Conservation (phyloP, 345 rosid species). For the Excoecaria cochinchinensis region DNA sequence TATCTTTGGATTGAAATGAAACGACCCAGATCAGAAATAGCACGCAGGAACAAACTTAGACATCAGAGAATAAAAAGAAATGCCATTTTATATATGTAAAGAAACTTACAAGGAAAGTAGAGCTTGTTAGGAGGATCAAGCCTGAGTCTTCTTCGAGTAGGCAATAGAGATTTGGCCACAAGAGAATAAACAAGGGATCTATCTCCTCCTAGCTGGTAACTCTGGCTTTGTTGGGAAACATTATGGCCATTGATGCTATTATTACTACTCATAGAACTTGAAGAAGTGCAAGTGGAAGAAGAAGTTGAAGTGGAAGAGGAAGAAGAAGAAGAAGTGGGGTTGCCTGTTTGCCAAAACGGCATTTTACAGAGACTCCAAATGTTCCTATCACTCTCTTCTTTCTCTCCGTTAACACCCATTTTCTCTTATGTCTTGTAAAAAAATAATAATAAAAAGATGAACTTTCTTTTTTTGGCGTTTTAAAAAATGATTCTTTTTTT, state of each 20-base stretch:
- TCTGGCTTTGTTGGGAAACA: constrained; percentile 38
- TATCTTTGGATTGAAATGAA: not conserved
- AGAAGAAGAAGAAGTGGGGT: constrained; percentile 21
- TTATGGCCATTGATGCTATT: constrained; percentile 13
- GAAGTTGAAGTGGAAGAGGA: constrained; percentile 35
- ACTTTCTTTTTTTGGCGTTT: not conserved
- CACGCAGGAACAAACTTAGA: not conserved
- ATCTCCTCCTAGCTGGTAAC: constrained; percentile 30
- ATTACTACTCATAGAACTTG: constrained; percentile 29
- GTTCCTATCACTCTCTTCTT: constrained; percentile 35
- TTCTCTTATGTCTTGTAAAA: not conserved
- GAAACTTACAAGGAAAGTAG: constrained; percentile 59
- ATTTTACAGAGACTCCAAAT: constrained; percentile 44
- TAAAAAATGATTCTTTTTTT: too few species aligned
- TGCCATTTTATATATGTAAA: not conserved
- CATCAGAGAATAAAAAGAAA: not conserved
- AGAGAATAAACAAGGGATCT: constrained; percentile 38
- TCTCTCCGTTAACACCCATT: constrained; percentile 40
- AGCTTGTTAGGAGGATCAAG: constrained; percentile 78
- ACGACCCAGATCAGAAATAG: constrained; percentile 12
- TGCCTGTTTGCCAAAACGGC: constrained; percentile 60
- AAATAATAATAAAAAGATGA: not conserved
- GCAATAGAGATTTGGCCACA: constrained; percentile 64
- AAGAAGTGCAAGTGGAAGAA: constrained; percentile 30
- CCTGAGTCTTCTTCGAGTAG: constrained; percentile 62